phyloP scores from a whole-genome alignment of 164 flowering plant species.

The Saururus chinensis region DNA sequence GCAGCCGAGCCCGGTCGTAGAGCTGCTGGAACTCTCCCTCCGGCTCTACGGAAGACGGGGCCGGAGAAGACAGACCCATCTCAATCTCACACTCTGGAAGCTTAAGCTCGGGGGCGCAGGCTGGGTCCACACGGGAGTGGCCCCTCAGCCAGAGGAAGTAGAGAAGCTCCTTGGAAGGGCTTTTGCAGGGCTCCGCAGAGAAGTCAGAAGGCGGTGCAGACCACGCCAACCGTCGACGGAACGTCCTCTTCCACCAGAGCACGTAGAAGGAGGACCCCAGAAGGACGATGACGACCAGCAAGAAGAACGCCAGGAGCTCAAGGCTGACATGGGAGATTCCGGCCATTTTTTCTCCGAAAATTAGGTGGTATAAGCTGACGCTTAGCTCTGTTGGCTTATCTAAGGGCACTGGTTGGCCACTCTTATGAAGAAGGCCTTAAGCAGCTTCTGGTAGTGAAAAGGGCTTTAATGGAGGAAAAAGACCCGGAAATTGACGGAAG shows the following conservation, averaged over 20 bases:
- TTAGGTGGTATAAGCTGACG: no score
- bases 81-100: neutral
- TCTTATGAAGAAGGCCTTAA: no score
- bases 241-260: conserved; percentile 1
- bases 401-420: no score
- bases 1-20: neutral
- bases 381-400: no score
- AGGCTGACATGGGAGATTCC: neutral
- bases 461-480: no score
- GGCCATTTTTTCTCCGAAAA: neutral
- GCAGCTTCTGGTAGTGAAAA: no score
- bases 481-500: no score
- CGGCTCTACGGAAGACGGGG: neutral
- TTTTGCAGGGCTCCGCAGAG: neutral
- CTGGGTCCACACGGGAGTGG: neutral
- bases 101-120: neutral
- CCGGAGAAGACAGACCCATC: neutral
- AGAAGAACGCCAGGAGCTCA: neutral
- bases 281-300: neutral
- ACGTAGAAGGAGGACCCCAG: neutral
- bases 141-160: neutral
- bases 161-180: conserved; percentile 1
- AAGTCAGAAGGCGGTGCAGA: neutral
- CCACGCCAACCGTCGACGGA: neutral
- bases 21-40: neutral